Base-by-base conservation (phyloP, 345 rosid genomes). In the Durio zibethinus region DNA sequence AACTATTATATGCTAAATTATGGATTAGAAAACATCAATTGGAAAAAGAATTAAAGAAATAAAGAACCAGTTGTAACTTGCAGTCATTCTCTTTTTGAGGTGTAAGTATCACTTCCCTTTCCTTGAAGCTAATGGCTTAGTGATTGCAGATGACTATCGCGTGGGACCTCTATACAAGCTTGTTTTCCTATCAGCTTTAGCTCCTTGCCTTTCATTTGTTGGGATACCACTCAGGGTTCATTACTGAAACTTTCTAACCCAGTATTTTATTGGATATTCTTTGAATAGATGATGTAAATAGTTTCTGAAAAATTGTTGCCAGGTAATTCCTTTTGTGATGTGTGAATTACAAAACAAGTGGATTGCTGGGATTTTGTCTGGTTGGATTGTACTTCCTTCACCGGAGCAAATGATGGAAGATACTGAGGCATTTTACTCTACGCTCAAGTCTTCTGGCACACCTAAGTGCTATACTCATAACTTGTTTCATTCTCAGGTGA, bases 321-420 rank as follows among this genome's bases (percentile, higher is more conserved):
- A 94, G 97, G 83, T 85, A 78, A 42, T 67, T 56, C 97, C 97
- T 5, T 94, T 93, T 73, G 88, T 84, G 31, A 21, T 89, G 83
- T 86, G 57, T 82, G 97, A 93, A 83, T 79, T 85, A 15, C 97
- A 94, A 87, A 89, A 92, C 91, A 89, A 88, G 84, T 94, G 97
- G 98, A 86, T 94, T 69, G 92, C 97, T 0, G 91, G 93, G 74
- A 86, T 79, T 78, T 82, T 94, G 77, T 94, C 95, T 4, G 94
- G 97, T 78, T 83, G 91, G 54, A 76, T 90, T 35, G 62, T 27
- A 25, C 93, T 92, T 73, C 97, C 97, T 11, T 84, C 87, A 0
- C 72, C 79, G 52, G 88, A 87, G 78, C 87, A 89, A 77, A 94
- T 93, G 97, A 85, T 84, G 90, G 83, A 84, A 61, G 93, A 88